Base-by-base conservation (phyloP, 306 rosid genomes). In the Medicago ruthenica region DNA sequence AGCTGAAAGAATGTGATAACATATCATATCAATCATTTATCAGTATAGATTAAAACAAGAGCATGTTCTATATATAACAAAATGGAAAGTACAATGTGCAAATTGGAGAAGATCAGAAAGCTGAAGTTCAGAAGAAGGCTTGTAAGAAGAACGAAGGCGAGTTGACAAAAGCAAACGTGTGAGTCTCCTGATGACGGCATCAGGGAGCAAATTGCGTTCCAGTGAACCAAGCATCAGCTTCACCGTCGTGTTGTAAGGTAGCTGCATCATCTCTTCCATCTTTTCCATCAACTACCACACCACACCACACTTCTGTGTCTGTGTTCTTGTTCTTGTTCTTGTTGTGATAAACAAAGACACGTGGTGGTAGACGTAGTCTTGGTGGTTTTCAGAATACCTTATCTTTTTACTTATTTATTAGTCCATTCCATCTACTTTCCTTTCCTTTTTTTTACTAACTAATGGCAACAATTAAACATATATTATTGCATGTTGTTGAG, bases 71-170 rank as follows among this genome's bases (percentile, higher is more conserved):
- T n/a, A n/a, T n/a, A n/a, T n/a, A n/a, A n/a, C n/a, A n/a, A n/a
- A n/a, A n/a, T n/a, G n/a, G 27, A 69, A 17, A 17, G 9, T 76
- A 87, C 98, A 90, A 3, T 78, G 91, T 0, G 80, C 90, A 62
- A 94, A 94, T 1, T 66, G 86, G 22, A 90, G 62, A 37, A 92
- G 90, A 17, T 90, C 51, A 31, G 88, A 78, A 73, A 91, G 93
- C 13, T 90, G 97, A 80, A 92, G 88, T 3, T 92, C 68, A 13
- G 91, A 71, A 37, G 90, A 83, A 14, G 90, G 16, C n/a, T 67
- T 74, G 90, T 88, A 90, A 64, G 85, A 82, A 82, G 97, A 86
- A 70, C 97, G 98, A 55, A 94, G 96, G 11, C 96, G 93, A 66
- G 83, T 6, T 1, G 97, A 84, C 59, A 92, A 45, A 16, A 94